These are phyloP conservation scores for Phytophthora pistaciae DNA, from an alignment of 352 stramenopile species.

Conservation along the genomic window DNA sequence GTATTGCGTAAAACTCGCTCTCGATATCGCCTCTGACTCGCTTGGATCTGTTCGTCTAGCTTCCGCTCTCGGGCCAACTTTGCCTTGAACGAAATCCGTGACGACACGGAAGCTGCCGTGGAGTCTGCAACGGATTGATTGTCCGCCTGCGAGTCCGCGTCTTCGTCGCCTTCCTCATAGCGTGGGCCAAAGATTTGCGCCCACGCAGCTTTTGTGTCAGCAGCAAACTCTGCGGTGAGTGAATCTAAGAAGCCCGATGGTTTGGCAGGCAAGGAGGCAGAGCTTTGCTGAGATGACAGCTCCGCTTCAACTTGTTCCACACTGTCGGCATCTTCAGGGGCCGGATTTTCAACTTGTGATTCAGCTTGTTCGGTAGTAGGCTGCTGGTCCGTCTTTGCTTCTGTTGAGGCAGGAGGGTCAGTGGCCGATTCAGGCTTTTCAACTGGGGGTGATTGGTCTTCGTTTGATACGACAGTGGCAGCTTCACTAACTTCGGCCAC, in stretches of 20 bases:
- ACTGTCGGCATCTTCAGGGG: neutral
- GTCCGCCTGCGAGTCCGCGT: neutral
- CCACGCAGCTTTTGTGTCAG: slow-evolving; percentile 54
- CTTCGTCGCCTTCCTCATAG: slow-evolving; percentile 52
- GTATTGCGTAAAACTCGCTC: slow-evolving; percentile 25
- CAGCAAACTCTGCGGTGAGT: slow-evolving; percentile 42
- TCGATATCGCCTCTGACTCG: slow-evolving; percentile 37
- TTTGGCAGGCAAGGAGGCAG: slow-evolving; percentile 11
- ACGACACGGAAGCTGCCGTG: slow-evolving; percentile 12
- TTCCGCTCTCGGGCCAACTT: slow-evolving; percentile 54
- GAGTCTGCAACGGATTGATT: slow-evolving; percentile 9
- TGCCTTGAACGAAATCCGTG: slow-evolving; percentile 34
- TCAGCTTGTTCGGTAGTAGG: neutral
- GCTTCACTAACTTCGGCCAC: neutral
- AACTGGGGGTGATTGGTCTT: neutral
- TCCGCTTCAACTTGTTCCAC: neutral
- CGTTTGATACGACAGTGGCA: neutral
- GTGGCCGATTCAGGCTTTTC: neutral
- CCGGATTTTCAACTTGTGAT: neutral
- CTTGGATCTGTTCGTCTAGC: slow-evolving; percentile 57
- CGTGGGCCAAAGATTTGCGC: slow-evolving; percentile 63
- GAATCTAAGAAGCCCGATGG: slow-evolving; percentile 35
- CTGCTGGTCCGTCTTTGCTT: neutral
- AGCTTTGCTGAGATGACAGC: neutral
- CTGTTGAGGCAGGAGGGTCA: neutral